Evolutionary conservation across 805 yeast genomes (phyloP), one percentile per base, ranked within the genome.

Genomic region (Saccharomyces eubayanus): DNA sequence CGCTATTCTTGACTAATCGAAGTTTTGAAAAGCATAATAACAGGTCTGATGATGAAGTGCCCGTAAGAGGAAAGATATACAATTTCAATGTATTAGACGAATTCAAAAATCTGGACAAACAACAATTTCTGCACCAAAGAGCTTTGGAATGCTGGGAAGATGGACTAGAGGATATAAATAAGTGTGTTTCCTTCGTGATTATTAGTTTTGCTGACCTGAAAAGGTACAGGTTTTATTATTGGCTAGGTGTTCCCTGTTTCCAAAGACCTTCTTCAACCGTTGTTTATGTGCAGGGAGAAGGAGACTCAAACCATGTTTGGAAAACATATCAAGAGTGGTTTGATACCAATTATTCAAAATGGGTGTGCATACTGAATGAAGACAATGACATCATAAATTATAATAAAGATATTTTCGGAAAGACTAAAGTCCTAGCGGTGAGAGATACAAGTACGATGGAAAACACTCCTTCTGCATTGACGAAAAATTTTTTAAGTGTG

Each of bases 71-170:
- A 1, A 51, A 57, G 21, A 57, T 83, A 24, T 62, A 71, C 47
- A 90, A 90, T 65, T 80, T 83, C 48, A 94, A 94, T 69, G 89
- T 96, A 0, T 74, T 90, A 31, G 97, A 92, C 59, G 90, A 88
- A 58, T 94, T 94, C 72, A 89, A 85, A 63, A 68, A 68, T 20
- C 60, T 81, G 0, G 85, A 89, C 63, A 94, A 92, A 69, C 74
- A 75, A 27, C 67, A 70, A 4, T 76, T 86, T 53, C 62, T 91
- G n/a, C 69, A 70, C 28, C 65, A 70, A 0, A 67, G 74, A 27
- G 82, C 77, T 1, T 57, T 58, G 1, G 59, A 61, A 71, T 11
- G 50, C 45, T 46, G 58, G 59, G 9, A 64, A 58, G 6, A 74
- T 6, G 62, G 64, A 20, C 14, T 78, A 8, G 50, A 53, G 10